Percentiles rank a stretch among this genome's conserved stretches.
Evolutionary conservation across 2,329 filamentous ascomycete genomes (phyloP).

Genomic region (Lachnellula willkommii): DNA sequence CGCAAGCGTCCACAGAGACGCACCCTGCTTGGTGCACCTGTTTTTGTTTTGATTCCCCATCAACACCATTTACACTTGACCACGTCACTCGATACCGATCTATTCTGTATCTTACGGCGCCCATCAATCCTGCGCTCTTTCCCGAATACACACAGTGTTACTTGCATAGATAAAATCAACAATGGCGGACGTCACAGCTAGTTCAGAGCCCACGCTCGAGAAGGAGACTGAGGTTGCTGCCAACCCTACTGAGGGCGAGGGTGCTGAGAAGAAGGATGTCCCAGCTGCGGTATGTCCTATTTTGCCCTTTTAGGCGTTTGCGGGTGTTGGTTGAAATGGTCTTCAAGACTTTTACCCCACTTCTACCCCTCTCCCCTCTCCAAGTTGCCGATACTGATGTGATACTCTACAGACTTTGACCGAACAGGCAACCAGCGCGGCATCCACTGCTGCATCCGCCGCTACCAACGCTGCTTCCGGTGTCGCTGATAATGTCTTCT

Average conservation of each 20-base stretch:
- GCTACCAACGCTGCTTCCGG: slow-evolving; percentile 37
- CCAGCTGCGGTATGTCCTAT: slow-evolving; percentile 20
- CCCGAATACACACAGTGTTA: slow-evolving; percentile 2
- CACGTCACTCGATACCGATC: background rate
- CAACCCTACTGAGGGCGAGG: slow-evolving; percentile 26
- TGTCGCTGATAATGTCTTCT: slow-evolving; percentile 68
- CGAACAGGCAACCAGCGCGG: slow-evolving; percentile 33
- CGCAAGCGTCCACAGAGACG: slow-evolving; percentile 3
- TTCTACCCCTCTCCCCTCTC: too few relatives aligned
- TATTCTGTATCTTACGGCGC: slow-evolving; percentile 7
- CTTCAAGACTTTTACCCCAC: background rate
- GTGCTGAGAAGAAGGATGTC: slow-evolving; percentile 21
- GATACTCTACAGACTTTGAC: slow-evolving; percentile 25
- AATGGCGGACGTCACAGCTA: slow-evolving; percentile 33
- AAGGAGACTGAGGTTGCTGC: slow-evolving; percentile 42
- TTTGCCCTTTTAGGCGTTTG: background rate
- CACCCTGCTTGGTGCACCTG: background rate
- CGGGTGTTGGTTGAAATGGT: background rate
- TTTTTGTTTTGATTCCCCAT: background rate
- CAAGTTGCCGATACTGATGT: slow-evolving; percentile 1
- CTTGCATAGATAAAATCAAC: slow-evolving; percentile 22
- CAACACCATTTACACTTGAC: slow-evolving; percentile 1
- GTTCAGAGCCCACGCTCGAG: slow-evolving; percentile 33
- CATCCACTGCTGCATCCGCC: slow-evolving; percentile 35
- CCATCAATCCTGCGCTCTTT: slow-evolving; percentile 9